Evolutionary conservation across 768 basidiomycete species (phyloP).

Genomic region (Tulasnella sp.): DNA sequence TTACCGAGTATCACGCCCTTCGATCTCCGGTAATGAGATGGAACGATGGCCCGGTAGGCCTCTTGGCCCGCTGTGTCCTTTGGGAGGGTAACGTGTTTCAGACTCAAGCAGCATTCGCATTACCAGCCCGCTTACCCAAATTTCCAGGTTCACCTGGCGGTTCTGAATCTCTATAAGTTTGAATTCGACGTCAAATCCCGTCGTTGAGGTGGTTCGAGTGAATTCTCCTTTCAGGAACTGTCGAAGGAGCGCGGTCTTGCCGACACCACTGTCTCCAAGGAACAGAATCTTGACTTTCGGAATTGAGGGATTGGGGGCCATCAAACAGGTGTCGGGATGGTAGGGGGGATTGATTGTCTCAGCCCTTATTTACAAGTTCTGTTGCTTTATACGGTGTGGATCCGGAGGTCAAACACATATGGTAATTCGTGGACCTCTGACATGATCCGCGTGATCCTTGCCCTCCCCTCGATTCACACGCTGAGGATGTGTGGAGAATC

Average conservation of each 20-base stretch:
- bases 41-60: not conserved
- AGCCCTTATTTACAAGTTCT: not conserved
- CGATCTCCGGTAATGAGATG: not conserved
- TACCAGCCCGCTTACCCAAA: not conserved
- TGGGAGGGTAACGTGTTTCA: not conserved
- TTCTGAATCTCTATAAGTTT: not conserved
- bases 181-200: not conserved
- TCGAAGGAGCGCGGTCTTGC: not conserved
- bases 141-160: not conserved
- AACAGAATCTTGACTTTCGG: not conserved
- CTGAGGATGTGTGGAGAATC: not conserved
- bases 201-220: not conserved
- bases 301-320: not conserved
- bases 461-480: not conserved
- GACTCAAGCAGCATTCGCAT: not conserved
- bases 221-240: not conserved
- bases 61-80: not conserved
- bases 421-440: not conserved
- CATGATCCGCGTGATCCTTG: not conserved
- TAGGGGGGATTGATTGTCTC: not conserved
- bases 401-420: not conserved
- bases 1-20: not conserved
- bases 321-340: not conserved
- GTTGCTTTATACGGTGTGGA: not conserved
- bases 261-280: not conserved